Evolutionary conservation across 106 monocot genomes (phyloP), one percentile per base, ranked within the genome.

Genomic region (Gastrodia elata): DNA sequence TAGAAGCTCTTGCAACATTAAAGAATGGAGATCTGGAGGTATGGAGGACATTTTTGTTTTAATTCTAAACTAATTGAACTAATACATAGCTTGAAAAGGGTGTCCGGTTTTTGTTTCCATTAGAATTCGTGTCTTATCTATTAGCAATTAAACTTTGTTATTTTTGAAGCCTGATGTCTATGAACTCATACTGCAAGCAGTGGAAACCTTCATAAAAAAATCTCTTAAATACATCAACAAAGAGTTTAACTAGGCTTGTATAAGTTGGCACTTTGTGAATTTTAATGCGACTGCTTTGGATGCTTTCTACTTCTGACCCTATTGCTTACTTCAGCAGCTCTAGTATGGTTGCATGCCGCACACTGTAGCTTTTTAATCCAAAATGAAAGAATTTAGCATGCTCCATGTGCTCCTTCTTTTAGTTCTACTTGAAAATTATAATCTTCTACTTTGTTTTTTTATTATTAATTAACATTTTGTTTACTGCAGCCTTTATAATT

Each of bases 21-120:
- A 83, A 35, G 75, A 85, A 79, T 80, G 90, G 83, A 74, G 91
- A 93, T 80, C 79, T 87, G 75, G 98, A 98, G 93, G 98, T 93
- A 82, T 42, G 65, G 71, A 37, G 26, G 52, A 32, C 13, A 39
- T 40, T 57, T 61, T 48, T 40, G 0, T 58, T 38, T 6, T 33
- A 18, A 16, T 61, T 32, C 61, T 61, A 14, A 0, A 61, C 11
- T 61, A 28, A 32, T 26, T 32, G 26, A 8, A 25, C 57, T 25
- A 27, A 22, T 8, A 6, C 26, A 58, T 58, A 25, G 26, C 57
- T 58, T 2, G 26, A 25, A 58, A 27, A 58, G 32, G n/a, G 61
- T 20, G 28, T 11, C 1, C 0, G 28, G 30, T 61, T 61, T 32
- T 61, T 61, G 61, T 61, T 59, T 61, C 32, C 30, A 32, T 61